Conservation (phyloP, 164 flowering plant species). For the Nelumbo lutea region DNA sequence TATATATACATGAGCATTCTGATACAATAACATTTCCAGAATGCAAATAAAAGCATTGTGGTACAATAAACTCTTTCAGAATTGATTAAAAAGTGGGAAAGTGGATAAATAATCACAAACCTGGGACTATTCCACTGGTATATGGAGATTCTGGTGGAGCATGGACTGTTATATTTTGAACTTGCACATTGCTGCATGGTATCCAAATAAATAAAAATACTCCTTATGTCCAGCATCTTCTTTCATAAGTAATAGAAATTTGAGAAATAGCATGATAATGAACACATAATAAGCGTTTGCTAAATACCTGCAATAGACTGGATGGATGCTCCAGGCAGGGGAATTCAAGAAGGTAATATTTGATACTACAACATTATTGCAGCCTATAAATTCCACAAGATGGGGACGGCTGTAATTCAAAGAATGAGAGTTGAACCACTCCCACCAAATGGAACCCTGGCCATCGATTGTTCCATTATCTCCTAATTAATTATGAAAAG, state of each 20-base stretch:
- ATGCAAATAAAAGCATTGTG: neutral
- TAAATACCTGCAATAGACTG: slow-evolving; percentile 85
- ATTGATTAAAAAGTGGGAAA: neutral
- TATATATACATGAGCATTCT: no score
- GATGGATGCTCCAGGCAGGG: slow-evolving; percentile 78
- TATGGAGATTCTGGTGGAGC: slow-evolving; percentile 57
- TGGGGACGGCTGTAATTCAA: slow-evolving; percentile 87
- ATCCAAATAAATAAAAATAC: slow-evolving; percentile 2
- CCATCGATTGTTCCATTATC: slow-evolving; percentile 95
- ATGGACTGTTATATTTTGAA: slow-evolving; percentile 42
- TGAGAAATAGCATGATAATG: neutral
- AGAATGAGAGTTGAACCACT: slow-evolving; percentile 44
- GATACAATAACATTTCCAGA: no score
- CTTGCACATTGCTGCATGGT: slow-evolving; percentile 54
- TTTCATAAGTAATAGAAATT: neutral
- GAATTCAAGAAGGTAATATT: slow-evolving; percentile 79
- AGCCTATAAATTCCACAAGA: slow-evolving; percentile 65
- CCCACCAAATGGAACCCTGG: slow-evolving; percentile 96
- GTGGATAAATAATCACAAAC: slow-evolving; percentile 26
- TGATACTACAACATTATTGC: slow-evolving; percentile 52
- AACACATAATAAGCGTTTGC: neutral
- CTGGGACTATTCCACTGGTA: slow-evolving; percentile 69
- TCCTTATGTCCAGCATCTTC: neutral
- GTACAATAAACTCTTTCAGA: neutral
- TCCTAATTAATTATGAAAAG: slow-evolving; percentile 37